These are phyloP conservation scores for Helichrysum umbraculigerum DNA, from an alignment of 129 eudicot genomes.

Conservation along the genomic window DNA sequence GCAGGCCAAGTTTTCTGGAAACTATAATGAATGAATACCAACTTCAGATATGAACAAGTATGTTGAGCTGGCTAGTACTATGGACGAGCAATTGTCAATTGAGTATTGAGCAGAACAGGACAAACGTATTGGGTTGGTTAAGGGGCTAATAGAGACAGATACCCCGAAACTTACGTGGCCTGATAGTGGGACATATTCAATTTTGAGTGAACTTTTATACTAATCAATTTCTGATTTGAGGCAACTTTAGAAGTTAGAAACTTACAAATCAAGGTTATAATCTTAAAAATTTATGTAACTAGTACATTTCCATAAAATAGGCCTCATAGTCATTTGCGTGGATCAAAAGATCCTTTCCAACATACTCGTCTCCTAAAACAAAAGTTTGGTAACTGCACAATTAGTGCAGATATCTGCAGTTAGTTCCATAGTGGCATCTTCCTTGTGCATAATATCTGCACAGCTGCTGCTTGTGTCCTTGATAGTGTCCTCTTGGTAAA, in stretches of 20 bases:
- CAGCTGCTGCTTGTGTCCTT: constrained; percentile 32
- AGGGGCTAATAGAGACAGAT: no score
- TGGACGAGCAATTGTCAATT: no score
- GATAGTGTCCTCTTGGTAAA: constrained; percentile 7
- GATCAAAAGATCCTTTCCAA: neutral
- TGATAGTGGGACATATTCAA: no score
- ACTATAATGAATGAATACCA: no score
- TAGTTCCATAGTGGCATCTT: constrained; percentile 66
- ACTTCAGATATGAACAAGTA: no score
- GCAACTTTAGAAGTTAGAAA: neutral
- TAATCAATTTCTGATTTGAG: no score
- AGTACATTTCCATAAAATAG: neutral
- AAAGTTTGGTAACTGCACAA: neutral
- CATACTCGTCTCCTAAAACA: neutral
- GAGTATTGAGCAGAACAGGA: no score
- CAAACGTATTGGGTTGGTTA: no score
- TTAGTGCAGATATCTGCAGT: constrained; percentile 66
- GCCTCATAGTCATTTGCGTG: constrained; percentile 11
- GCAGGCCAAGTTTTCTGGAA: no score
- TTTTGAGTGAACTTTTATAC: no score
- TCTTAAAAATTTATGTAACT: neutral
- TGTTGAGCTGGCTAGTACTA: no score
- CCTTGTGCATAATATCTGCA: constrained; percentile 69
- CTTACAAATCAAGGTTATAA: neutral
- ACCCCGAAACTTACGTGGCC: no score